These are phyloP conservation scores for Hymenoscyphus infarciens DNA, from an alignment of 2,329 filamentous ascomycete genomes.

Conservation along the genomic window DNA sequence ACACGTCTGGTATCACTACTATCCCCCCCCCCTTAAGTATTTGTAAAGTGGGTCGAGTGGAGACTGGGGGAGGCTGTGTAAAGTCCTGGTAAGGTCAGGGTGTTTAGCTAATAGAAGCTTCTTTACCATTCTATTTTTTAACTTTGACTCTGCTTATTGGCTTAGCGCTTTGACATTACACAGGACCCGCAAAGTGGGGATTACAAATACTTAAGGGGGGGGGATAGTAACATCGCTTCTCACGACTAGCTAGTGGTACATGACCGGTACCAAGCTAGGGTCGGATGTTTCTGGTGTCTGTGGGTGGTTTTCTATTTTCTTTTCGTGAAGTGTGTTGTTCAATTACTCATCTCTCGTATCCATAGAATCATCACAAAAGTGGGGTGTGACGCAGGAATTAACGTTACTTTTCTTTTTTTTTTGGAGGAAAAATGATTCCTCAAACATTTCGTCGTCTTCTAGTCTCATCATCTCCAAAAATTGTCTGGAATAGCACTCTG, in stretches of 20 bases:
- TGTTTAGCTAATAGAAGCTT: no score
- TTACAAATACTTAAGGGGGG: no score
- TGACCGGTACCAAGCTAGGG: not conserved
- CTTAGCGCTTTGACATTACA: no score
- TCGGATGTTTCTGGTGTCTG: not conserved
- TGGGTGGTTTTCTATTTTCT: not conserved
- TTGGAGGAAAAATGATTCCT: not conserved
- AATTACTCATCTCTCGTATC: not conserved
- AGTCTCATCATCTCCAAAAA: not conserved
- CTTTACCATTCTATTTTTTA: no score
- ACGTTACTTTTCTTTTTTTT: not conserved
- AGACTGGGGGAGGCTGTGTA: no score
- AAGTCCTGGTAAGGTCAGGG: no score
- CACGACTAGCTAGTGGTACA: not conserved
- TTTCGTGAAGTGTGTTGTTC: no score
- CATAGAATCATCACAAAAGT: not conserved
- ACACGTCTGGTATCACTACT: not conserved
- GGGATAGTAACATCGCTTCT: conserved; percentile 3
- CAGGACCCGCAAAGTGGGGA: no score
- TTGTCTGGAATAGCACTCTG: not conserved
- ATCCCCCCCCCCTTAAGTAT: no score
- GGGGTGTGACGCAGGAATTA: not conserved
- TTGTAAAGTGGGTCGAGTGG: no score
- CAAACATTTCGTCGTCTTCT: not conserved
- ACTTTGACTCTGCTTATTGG: no score